Conservation (phyloP, 495 filamentous ascomycete species). For the Penicillium tannophilum region DNA sequence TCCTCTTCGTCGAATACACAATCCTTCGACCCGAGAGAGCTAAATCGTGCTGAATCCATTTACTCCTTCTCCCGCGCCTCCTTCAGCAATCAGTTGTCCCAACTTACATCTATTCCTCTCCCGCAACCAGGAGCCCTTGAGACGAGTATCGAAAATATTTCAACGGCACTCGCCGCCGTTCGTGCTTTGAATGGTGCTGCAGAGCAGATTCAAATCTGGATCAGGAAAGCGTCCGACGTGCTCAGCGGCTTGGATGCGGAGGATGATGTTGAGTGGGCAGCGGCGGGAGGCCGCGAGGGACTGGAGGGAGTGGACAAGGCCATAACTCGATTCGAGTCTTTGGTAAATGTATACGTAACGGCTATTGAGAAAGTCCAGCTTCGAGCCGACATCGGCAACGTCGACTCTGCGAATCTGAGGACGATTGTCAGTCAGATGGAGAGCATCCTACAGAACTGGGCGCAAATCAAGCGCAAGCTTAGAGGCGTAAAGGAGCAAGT, state of each 20-base stretch:
- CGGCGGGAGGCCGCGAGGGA: slow-evolving; percentile 85
- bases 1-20: slow-evolving; percentile 47
- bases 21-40: slow-evolving; percentile 50
- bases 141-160: slow-evolving; percentile 77
- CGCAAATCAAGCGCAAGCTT: slow-evolving; percentile 71
- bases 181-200: slow-evolving; percentile 77
- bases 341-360: slow-evolving; percentile 86
- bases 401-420: slow-evolving; percentile 67
- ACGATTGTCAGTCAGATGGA: slow-evolving; percentile 86
- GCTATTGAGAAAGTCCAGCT: slow-evolving; percentile 87
- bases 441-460: slow-evolving; percentile 79
- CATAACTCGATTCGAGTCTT: slow-evolving; percentile 77
- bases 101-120: slow-evolving; percentile 80
- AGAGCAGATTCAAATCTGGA: slow-evolving; percentile 90
- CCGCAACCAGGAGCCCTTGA: slow-evolving; percentile 81
- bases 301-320: slow-evolving; percentile 87
- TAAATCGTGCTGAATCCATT: slow-evolving; percentile 71
- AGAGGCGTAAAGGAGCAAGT: slow-evolving; percentile 84
- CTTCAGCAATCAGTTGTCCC: slow-evolving; percentile 86
- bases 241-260: slow-evolving; percentile 84
- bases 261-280: slow-evolving; percentile 97
- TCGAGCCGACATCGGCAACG: slow-evolving; percentile 71
- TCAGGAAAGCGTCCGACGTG: slow-evolving; percentile 84
- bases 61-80: slow-evolving; percentile 88
- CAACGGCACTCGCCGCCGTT: slow-evolving; percentile 76